phyloP scores from a whole-genome alignment of 306 rosid genomes.

The Prunus davidiana region DNA sequence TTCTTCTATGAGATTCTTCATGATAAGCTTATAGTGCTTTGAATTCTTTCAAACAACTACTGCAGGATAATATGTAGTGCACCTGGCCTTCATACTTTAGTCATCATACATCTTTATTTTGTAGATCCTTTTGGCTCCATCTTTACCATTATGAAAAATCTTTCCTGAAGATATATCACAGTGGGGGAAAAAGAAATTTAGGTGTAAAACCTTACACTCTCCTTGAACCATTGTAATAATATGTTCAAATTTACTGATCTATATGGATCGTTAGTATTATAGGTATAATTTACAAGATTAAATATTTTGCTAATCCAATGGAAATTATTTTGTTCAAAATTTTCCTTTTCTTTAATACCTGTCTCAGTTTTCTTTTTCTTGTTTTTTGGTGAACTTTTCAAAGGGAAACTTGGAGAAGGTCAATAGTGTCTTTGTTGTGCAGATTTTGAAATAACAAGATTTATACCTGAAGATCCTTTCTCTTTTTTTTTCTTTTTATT shows the following conservation, averaged over 20 bases:
- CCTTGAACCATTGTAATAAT: not conserved
- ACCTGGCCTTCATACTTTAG: not conserved
- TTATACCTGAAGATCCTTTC: not conserved
- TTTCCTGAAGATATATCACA: not conserved
- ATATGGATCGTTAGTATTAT: not conserved
- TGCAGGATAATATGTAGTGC: not conserved
- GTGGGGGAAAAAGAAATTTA: not conserved
- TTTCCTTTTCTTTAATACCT: too few relatives aligned
- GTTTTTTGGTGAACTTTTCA: not conserved
- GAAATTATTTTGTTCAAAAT: not conserved
- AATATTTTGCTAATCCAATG: not conserved
- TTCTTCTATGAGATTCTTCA: not conserved
- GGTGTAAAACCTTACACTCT: not conserved
- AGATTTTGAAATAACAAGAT: too few relatives aligned
- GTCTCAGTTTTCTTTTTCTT: not conserved
- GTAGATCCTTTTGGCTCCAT: not conserved
- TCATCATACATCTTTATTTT: not conserved
- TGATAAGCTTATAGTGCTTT: not conserved
- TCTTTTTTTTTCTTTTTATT: not conserved
- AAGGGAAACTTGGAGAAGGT: not conserved
- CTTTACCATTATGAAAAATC: not conserved
- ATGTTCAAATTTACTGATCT: not conserved
- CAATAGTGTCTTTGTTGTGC: not conserved
- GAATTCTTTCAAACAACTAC: not conserved
- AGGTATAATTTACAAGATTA: not conserved